Conservation (phyloP, 2,329 filamentous ascomycete genomes). For the Daldinia sp. region DNA sequence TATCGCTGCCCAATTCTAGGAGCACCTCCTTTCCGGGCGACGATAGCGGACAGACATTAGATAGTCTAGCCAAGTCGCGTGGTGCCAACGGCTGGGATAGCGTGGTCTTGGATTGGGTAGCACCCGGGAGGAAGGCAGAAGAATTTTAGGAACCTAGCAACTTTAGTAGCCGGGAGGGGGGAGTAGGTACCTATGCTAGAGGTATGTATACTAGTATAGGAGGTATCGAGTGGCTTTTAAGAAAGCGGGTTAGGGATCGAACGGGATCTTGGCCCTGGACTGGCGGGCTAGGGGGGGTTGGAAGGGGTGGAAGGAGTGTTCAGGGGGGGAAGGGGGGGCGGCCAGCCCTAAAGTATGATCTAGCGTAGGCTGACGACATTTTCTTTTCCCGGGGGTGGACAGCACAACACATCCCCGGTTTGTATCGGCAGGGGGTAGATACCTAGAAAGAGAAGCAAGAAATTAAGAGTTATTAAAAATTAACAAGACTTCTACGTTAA, state of each 20-base stretch:
- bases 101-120: conserved; percentile 35
- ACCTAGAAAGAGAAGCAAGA: not conserved
- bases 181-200: too few relatives aligned
- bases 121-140: conserved; percentile 16
- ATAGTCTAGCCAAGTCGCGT: conserved; percentile 30
- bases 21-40: conserved; percentile 20
- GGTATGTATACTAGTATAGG: conserved; percentile 10
- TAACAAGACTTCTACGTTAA: not conserved
- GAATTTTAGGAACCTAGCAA: not conserved
- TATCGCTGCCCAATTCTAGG: conserved; percentile 40
- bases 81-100: conserved; percentile 33
- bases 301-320: too few relatives aligned
- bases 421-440: conserved; percentile 9
- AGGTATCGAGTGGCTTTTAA: conserved; percentile 19
- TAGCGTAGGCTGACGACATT: conserved; percentile 37
- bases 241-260: conserved; percentile 26
- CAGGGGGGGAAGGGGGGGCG: not conserved
- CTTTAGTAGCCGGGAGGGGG: not conserved
- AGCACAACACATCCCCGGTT: conserved; percentile 31
- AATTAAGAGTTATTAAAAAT: not conserved
- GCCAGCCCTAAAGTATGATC: conserved; percentile 35
- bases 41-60: conserved; percentile 20
- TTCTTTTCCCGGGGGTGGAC: conserved; percentile 15
- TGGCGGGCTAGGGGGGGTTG: too few relatives aligned
- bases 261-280: conserved; percentile 33